phyloP scores from a whole-genome alignment of 2,329 filamentous ascomycete genomes.

The Hypomyces rosellus region DNA sequence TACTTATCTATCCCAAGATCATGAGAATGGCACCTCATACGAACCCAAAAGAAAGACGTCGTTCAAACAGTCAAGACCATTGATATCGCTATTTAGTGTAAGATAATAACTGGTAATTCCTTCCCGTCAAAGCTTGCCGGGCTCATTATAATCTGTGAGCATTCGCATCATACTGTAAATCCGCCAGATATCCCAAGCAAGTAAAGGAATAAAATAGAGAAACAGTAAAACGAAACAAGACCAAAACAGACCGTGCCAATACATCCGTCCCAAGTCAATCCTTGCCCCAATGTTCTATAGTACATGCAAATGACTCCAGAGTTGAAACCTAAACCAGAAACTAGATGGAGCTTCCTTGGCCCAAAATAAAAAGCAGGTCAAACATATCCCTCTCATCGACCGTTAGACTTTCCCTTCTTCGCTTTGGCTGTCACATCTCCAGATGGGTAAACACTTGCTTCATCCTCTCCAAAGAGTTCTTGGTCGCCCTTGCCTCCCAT shows the following conservation, averaged over 20 bases:
- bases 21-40: too few relatives aligned
- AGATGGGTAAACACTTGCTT: slow-evolving; percentile 42
- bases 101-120: neutral
- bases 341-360: neutral
- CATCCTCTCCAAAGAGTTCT: slow-evolving; percentile 63
- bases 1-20: too few relatives aligned
- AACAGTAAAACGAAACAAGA: neutral
- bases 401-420: slow-evolving; percentile 24
- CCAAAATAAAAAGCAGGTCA: neutral
- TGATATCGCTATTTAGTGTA: neutral
- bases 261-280: slow-evolving; percentile 3
- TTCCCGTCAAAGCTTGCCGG: neutral
- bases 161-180: slow-evolving; percentile 1
- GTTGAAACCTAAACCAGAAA: slow-evolving; percentile 5
- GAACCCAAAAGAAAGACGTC: too few relatives aligned
- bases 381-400: slow-evolving; percentile 9
- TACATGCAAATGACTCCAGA: slow-evolving; percentile 8
- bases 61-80: neutral
- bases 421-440: slow-evolving; percentile 23
- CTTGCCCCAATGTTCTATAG: slow-evolving; percentile 8
- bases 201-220: neutral
- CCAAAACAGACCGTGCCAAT: slow-evolving; percentile 2
- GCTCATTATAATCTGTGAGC: neutral
- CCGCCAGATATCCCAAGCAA: slow-evolving; percentile 7
- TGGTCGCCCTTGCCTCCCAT: slow-evolving; percentile 85